Base-by-base conservation (phyloP, 2,329 filamentous ascomycete genomes). In the Diplocarpon rosae region DNA sequence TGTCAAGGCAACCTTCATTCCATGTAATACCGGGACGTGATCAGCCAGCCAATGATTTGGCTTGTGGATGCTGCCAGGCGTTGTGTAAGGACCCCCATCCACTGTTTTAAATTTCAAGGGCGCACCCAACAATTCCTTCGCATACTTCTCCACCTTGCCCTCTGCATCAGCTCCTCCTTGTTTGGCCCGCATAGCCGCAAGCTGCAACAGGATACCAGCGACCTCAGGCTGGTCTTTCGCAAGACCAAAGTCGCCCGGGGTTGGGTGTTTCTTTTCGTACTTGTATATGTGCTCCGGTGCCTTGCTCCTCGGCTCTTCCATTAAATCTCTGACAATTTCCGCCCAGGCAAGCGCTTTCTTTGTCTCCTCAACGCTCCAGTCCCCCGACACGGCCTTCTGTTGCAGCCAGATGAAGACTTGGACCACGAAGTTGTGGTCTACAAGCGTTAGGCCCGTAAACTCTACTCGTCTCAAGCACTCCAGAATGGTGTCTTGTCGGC, bases 171-270 rank as follows among this genome's bases (percentile, higher is more conserved):
- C 62, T 2, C 63, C 63, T 3, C 51, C 61, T 15, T 55, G 51
- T 29, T 65, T 31, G 2, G 66, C 64, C 32, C 61, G 59, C n/a
- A 66, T 63, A 20, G 69, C 66, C 49, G 63, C 63, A 13, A 74
- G 56, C 41, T 71, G 64, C 7, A 73, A 56, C 14, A 70, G 47
- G 2, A 64, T 56, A 16, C 62, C 68, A 36, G 52, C 60, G 14
- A 70, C 61, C 20, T 65, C 62, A 1, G 68, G 66, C 15, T 35
- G 43, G 60, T 58, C 37, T 53, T 55, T 49, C 9, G 30, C 20
- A 24, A 24, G 20, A 24, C 20, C 20, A 7, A 24, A 32, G 5
- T 5, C 30, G 11, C 30, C 30, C 3, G 3, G 30, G n/a, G 30
- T 5, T 32, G 4, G 64, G 10, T 65, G 60, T 42, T 70, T 64